Conservation (phyloP, 1,139 yeast genomes). For the Candida sanyaensis region DNA sequence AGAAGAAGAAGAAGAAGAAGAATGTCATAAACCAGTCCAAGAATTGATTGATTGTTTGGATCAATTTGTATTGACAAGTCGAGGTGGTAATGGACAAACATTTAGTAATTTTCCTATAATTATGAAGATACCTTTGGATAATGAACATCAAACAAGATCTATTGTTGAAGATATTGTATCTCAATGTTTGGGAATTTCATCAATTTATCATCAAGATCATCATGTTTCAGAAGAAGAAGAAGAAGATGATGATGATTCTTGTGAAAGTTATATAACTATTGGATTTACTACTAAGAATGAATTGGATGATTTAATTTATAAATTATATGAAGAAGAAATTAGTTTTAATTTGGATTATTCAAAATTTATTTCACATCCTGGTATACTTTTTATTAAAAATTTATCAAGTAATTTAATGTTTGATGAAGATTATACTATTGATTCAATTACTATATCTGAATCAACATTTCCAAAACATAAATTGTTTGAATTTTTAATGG, state of each 20-base stretch:
- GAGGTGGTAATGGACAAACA: constrained; percentile 6
- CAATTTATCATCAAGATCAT: constrained; percentile 5
- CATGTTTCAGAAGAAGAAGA: background rate
- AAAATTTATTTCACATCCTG: constrained; percentile 62
- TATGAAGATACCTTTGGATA: constrained; percentile 8
- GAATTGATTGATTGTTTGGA: constrained; percentile 12
- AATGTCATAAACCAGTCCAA: constrained; percentile 1
- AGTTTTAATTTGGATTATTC: constrained; percentile 26
- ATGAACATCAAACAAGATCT: background rate
- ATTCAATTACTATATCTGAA: constrained; percentile 9
- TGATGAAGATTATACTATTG: constrained; percentile 5
- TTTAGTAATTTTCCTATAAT: constrained; percentile 15
- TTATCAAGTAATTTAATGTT: constrained; percentile 19
- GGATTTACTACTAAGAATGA: constrained; percentile 9
- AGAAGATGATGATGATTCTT: background rate
- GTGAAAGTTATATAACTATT: constrained; percentile 10
- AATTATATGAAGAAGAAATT: constrained; percentile 10
- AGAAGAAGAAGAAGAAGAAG: background rate
- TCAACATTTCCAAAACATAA: constrained; percentile 11
- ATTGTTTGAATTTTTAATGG: constrained; percentile 27
- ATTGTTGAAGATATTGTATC: constrained; percentile 6
- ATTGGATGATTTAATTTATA: constrained; percentile 14
- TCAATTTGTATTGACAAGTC: constrained; percentile 11
- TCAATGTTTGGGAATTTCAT: constrained; percentile 5
- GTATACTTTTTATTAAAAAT: constrained; percentile 61